Evolutionary conservation across 1,284 basidiomycete genomes (phyloP), one percentile per base, ranked within the genome.

Genomic region (Trametes polyzona): DNA sequence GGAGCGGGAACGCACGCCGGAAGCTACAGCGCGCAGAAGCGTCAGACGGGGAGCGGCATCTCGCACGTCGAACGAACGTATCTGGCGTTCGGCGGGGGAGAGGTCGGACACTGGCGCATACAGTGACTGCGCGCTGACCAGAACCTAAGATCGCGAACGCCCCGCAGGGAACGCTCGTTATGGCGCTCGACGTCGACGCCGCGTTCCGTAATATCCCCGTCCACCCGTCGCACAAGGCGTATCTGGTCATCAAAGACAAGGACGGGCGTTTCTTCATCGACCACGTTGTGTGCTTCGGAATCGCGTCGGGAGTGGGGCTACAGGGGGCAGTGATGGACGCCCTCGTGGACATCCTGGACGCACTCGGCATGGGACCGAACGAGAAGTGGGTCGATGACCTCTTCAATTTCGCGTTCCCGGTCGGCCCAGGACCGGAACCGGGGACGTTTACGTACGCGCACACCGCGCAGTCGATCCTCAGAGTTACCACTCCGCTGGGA

Each of bases 331-430:
- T 73, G 2, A 69, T 68, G 1, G 71, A 73, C 27, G 65, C 67
- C 0, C 58, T 66, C 0, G 55, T 74, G 1, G 70, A 72, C 24
- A 69, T 77, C 7, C 69, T 71, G 58, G 36, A 41, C 1, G 17
- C 11, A 0, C 21, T 52, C 2, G 65, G 61, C 0, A 52, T 72
- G 8, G 41, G 35, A 0, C 69, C 69, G 0, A 43, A 61, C 5
- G 27, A 57, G 1, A 75, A 76, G 49, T 77, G 71, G 63, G 71
- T 74, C 16, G 74, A 77, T 48, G 71, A 76, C 46, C 43, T 71
- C 23, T 52, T 32, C 3, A 27, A 64, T 2, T 67, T 74, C 11
- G 53, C 60, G 1, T 57, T 49, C 17, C 72, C 69, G 10, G 24
- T 26, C 9, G 27, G 17, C 14, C 24, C 17, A 11, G 6, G 24